phyloP scores from a whole-genome alignment of 805 yeast genomes.

The Saturnispora galanensis region DNA sequence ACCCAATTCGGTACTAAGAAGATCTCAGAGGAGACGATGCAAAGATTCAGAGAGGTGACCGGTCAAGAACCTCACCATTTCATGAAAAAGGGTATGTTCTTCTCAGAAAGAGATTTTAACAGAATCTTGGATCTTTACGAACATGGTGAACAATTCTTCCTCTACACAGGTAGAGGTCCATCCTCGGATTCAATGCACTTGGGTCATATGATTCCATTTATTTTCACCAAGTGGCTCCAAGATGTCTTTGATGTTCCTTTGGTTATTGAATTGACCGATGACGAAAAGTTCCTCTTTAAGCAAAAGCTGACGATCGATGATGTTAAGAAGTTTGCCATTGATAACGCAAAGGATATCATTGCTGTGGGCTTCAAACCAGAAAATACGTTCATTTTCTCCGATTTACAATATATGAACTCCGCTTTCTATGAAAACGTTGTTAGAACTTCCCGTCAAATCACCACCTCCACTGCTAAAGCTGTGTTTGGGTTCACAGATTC shows the following conservation, averaged over 20 bases:
- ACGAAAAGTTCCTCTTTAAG: slow-evolving; percentile 93
- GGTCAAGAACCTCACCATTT: slow-evolving; percentile 90
- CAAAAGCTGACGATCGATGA: slow-evolving; percentile 82
- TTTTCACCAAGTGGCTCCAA: slow-evolving; percentile 96
- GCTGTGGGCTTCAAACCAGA: slow-evolving; percentile 92
- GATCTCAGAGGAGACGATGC: slow-evolving; percentile 60
- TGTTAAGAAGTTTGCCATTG: slow-evolving; percentile 67
- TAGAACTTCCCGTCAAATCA: slow-evolving; percentile 84
- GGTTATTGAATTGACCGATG: slow-evolving; percentile 91
- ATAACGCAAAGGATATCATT: slow-evolving; percentile 87
- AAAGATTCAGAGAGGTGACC: slow-evolving; percentile 68
- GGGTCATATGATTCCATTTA: slow-evolving; percentile 94
- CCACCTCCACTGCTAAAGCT: slow-evolving; percentile 93
- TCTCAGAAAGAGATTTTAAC: slow-evolving; percentile 77
- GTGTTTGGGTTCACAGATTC: slow-evolving; percentile 94
- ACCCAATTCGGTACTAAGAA: slow-evolving; percentile 77
- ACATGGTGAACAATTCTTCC: slow-evolving; percentile 88
- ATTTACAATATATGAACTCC: slow-evolving; percentile 86
- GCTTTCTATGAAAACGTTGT: slow-evolving; percentile 92
- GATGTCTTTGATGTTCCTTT: slow-evolving; percentile 95
- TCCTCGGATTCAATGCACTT: slow-evolving; percentile 89
- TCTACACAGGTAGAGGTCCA: slow-evolving; percentile 97
- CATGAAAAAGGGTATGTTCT: slow-evolving; percentile 83
- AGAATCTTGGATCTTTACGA: slow-evolving; percentile 82
- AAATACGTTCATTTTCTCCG: slow-evolving; percentile 92